phyloP scores from a whole-genome alignment of 176 grass and related monocot species.

The Saccharum officinarum region DNA sequence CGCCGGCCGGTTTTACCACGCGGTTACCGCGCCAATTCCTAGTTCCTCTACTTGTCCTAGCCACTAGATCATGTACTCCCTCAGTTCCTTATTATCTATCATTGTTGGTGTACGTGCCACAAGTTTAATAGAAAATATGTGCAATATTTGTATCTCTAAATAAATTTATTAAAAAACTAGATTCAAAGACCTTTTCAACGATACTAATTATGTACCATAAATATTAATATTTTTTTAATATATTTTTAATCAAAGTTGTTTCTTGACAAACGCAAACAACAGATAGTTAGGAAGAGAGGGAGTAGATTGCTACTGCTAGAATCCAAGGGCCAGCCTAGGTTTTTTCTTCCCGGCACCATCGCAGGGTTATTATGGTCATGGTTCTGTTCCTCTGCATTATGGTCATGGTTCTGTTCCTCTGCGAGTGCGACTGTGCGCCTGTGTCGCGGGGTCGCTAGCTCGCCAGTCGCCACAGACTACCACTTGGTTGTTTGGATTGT shows the following conservation, averaged over 20 bases:
- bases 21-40: not conserved
- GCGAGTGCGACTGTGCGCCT: not conserved
- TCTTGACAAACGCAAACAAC: too few relatives aligned
- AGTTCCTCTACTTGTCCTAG: not conserved
- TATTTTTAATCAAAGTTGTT: too few relatives aligned
- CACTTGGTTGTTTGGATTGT: not conserved
- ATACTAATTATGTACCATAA: too few relatives aligned
- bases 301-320: not conserved
- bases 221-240: too few relatives aligned
- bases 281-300: too few relatives aligned
- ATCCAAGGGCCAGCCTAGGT: not conserved
- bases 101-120: too few relatives aligned
- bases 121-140: too few relatives aligned
- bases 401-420: not conserved
- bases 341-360: not conserved
- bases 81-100: too few relatives aligned
- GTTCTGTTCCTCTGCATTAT: too few relatives aligned
- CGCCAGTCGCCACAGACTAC: not conserved
- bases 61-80: not conserved
- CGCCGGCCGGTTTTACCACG: not conserved
- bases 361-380: not conserved
- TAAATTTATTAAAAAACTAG: too few relatives aligned
- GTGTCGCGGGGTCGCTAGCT: not conserved
- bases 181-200: too few relatives aligned
- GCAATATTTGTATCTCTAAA: too few relatives aligned